These are phyloP conservation scores for Cryomyces antarcticus DNA, from an alignment of 495 filamentous ascomycete genomes.

Conservation along the genomic window DNA sequence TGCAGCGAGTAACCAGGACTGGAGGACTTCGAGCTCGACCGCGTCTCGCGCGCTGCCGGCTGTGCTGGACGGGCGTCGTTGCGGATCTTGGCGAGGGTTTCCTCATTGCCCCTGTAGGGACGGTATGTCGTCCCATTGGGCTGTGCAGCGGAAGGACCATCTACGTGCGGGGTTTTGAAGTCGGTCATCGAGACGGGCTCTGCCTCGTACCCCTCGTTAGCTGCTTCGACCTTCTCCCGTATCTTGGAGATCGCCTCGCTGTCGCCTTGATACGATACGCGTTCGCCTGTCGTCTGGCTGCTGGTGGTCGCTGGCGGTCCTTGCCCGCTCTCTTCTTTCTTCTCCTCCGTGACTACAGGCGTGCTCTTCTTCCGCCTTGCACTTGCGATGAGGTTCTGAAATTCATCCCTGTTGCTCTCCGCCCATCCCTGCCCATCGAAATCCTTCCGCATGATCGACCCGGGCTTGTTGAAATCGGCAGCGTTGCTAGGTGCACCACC, in stretches of 20 bases:
- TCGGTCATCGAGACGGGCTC: too few relatives aligned
- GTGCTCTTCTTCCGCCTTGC: conserved; percentile 29
- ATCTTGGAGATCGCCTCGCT: conserved; percentile 4
- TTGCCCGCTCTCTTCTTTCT: background rate
- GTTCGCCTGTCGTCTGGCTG: too few relatives aligned
- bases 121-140: too few relatives aligned
- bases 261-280: conserved; percentile 3
- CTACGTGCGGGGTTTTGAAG: too few relatives aligned
- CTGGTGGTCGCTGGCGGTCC: too few relatives aligned
- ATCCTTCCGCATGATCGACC: conserved; percentile 48
- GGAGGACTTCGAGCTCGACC: too few relatives aligned
- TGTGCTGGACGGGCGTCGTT: background rate
- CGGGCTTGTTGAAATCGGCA: conserved; percentile 6
- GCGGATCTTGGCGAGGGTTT: conserved; percentile 4
- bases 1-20: too few relatives aligned
- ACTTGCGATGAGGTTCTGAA: conserved; percentile 51
- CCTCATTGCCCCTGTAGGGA: conserved; percentile 5
- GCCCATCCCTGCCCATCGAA: conserved; percentile 69
- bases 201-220: background rate
- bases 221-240: conserved; percentile 7
- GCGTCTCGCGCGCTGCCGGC: too few relatives aligned
- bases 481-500: conserved; percentile 19
- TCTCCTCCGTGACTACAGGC: background rate
- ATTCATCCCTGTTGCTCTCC: conserved; percentile 46
- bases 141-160: too few relatives aligned